Evolutionary conservation across 176 grass and related monocot species (phyloP).

Genomic region (Oryza glumipatula): DNA sequence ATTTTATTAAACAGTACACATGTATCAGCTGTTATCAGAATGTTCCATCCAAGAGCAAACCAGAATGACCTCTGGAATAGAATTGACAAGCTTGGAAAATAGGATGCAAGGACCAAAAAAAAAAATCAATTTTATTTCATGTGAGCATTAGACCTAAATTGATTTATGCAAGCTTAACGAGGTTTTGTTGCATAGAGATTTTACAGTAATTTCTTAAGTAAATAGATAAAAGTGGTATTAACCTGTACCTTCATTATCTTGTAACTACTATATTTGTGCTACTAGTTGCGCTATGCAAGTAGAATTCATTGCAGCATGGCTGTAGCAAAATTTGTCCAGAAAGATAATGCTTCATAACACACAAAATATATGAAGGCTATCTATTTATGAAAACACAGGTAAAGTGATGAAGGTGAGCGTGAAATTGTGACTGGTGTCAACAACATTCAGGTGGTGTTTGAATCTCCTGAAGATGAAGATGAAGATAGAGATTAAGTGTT

Average conservation of each 20-base stretch:
- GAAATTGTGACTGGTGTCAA: background rate
- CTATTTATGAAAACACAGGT: background rate
- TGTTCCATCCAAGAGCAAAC: too few species aligned
- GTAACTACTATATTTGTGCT: background rate
- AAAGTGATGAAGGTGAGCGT: background rate
- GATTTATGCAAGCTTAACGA: background rate
- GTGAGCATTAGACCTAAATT: background rate
- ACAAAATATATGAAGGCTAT: conserved; percentile 7
- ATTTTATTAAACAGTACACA: too few species aligned
- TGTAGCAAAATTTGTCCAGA: background rate
- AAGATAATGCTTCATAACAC: background rate
- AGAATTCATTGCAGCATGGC: background rate
- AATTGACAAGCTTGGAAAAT: background rate
- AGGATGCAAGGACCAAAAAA: background rate
- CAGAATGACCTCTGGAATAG: too few species aligned
- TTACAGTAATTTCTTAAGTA: background rate
- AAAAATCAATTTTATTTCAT: too few species aligned
- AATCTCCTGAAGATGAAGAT: too few species aligned
- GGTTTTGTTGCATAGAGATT: background rate
- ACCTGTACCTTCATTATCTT: conserved; percentile 5
- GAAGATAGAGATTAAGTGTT: too few species aligned
- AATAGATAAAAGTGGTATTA: background rate
- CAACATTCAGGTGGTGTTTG: background rate
- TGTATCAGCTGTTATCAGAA: too few species aligned
- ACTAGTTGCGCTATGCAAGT: background rate